Percentiles rank a stretch among this genome's conserved stretches.
Conservation (phyloP, 371 early-diverging fungal species). For the Batrachochytrium dendrobatidis region DNA sequence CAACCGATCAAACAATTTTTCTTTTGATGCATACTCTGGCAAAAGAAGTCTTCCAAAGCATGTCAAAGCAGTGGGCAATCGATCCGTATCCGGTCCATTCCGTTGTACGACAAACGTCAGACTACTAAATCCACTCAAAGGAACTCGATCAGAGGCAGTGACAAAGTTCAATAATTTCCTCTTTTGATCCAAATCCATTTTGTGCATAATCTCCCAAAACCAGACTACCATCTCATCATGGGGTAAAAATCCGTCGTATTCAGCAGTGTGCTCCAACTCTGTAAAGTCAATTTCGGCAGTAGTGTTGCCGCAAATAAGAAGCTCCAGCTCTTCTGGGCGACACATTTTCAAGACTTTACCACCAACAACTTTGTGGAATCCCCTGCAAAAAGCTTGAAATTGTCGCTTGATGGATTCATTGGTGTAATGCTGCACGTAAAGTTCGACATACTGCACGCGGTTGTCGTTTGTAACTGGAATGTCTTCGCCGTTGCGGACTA, state of each 20-base stretch:
- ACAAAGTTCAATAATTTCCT: conserved; percentile 91
- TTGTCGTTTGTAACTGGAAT: conserved; percentile 59
- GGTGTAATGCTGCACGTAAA: conserved; percentile 75
- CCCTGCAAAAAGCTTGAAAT: conserved; percentile 74
- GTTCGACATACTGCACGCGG: conserved; percentile 56
- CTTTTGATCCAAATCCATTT: conserved; percentile 72
- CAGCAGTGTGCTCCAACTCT: conserved; percentile 58
- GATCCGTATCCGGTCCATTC: conserved; percentile 85
- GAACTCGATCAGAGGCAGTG: conserved; percentile 96
- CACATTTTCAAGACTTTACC: conserved; percentile 61
- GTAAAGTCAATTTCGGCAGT: conserved; percentile 44
- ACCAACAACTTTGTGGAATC: conserved; percentile 73
- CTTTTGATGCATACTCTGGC: conserved; percentile 81
- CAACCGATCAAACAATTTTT: conserved; percentile 80
- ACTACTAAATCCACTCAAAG: conserved; percentile 85
- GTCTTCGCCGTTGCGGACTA: conserved; percentile 44
- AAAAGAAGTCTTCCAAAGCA: conserved; percentile 93
- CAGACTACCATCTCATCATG: conserved; percentile 59
- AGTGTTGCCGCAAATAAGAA: conserved; percentile 54
- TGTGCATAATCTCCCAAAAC: conserved; percentile 94
- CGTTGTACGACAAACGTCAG: conserved; percentile 93
- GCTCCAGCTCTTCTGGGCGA: conserved; percentile 55
- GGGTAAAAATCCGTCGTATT: conserved; percentile 68
- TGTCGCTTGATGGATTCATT: conserved; percentile 75
- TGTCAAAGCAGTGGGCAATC: conserved; percentile 71